Base-by-base conservation (phyloP, 441 rosid species). In the Arabidopsis hybrid region DNA sequence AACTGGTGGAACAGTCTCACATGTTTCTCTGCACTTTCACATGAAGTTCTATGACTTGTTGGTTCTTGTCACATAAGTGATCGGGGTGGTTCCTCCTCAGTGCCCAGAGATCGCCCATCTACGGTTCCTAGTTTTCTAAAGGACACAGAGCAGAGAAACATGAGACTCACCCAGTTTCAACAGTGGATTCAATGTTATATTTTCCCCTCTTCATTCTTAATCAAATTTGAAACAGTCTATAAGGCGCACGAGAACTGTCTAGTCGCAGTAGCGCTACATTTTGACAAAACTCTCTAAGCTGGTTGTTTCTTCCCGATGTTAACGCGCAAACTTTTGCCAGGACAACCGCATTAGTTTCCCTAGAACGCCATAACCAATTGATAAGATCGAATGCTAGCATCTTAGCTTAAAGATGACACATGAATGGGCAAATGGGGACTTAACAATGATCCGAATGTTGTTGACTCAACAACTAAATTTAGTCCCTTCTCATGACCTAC, bases 391-490 rank as follows among this genome's bases (percentile, higher is more conserved):
- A 18, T 50, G 6, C 29, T 50, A 8, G 6, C 8, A n/a, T 46
- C 31, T 50, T 8, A 8, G 12, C 12, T 17, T 50, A 50, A 17
- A 18, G 29, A 50, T 18, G 12, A 8, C 51, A 21, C 29, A 26
- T 26, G 29, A 26, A 26, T 26, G 29, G 29, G 0, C 29, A 26
- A 26, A 26, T 26, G 29, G 29, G 29, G 29, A 26, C 29, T 26
- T 0, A 26, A 26, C 29, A 26, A 26, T 26, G 29, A 26, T 65
- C 53, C 34, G 3, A 17, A 29, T 39, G 60, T 73, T 39, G 60
- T 73, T 57, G 65, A 57, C 43, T 47, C 65, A 56, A 8, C 77
- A 65, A 38, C 43, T 47, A 45, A 26, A 56, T 45, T 10, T 56
- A 4, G n/a, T n/a, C 13, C 17, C 3, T 8, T 72, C 6, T 7